phyloP scores from a whole-genome alignment of 1,139 yeast genomes.

The Suhomyces atakaporum region DNA sequence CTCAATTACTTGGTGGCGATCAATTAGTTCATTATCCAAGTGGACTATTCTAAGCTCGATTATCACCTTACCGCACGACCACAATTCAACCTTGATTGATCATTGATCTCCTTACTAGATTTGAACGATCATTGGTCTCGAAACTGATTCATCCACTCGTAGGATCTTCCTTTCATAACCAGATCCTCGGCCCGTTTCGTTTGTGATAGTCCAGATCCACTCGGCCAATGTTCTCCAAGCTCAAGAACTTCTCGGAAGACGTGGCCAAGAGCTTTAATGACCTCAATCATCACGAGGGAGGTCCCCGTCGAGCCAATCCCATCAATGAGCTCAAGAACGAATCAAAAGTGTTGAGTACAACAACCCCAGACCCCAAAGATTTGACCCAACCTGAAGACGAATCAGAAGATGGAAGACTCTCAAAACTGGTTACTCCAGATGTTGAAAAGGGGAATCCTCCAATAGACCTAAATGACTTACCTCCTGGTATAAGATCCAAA shows the following conservation, averaged over 20 bases:
- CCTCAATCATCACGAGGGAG: conserved; percentile 16
- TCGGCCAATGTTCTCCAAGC: conserved; percentile 68
- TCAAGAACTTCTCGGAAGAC: conserved; percentile 61
- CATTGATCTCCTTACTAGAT: no score
- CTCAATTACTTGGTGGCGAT: no score
- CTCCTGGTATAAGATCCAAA: conserved; percentile 59
- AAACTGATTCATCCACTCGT: no score
- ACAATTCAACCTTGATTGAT: no score
- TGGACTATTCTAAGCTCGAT: no score
- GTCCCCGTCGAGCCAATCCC: conserved; percentile 21
- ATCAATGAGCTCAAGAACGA: conserved; percentile 38
- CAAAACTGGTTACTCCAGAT: conserved; percentile 5
- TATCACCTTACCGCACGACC: no score
- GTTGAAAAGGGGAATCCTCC: conserved; percentile 2
- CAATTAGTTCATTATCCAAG: no score
- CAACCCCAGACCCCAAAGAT: conserved; percentile 48
- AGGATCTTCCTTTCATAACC: no score
- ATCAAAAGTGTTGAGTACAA: conserved; percentile 32
- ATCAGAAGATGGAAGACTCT: conserved; percentile 2
- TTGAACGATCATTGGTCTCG: no score
- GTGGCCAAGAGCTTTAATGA: conserved; percentile 46
- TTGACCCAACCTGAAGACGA: conserved; percentile 52
- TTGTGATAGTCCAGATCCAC: no score
- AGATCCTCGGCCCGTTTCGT: no score
- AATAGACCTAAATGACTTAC: conserved; percentile 41